phyloP scores from a whole-genome alignment of 1,284 basidiomycete species.

The Kalmanozyma brasiliensis region DNA sequence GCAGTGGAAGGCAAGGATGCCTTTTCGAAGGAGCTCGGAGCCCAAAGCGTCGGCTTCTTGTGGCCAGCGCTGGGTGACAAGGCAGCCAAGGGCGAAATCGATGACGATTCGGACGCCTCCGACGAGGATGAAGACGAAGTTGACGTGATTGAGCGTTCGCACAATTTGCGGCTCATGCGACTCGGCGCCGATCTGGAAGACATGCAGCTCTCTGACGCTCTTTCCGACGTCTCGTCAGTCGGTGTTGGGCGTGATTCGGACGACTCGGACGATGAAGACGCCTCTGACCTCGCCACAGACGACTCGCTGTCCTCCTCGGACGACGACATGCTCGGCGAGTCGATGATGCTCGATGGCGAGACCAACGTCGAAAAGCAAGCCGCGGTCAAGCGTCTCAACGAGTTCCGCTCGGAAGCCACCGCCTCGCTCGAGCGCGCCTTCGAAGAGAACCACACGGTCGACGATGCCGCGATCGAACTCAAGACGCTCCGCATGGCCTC shows the following conservation, averaged over 20 bases:
- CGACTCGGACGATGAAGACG: conserved; percentile 36
- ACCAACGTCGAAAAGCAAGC: conserved; percentile 57
- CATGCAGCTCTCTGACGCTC: conserved; percentile 43
- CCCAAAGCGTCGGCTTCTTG: conserved; percentile 47
- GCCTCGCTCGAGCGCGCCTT: conserved; percentile 88
- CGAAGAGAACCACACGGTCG: conserved; percentile 86
- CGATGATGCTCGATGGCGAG: conserved; percentile 55
- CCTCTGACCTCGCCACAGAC: conserved; percentile 24
- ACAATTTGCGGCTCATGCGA: conserved; percentile 49
- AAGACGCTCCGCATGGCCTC: conserved; percentile 94
- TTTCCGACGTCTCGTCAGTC: conserved; percentile 58
- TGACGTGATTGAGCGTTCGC: conserved; percentile 52
- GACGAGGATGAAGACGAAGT: conserved; percentile 46
- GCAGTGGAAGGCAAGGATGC: conserved; percentile 12
- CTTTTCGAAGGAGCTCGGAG: conserved; percentile 39
- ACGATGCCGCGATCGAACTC: conserved; percentile 89
- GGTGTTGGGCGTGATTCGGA: conserved; percentile 52
- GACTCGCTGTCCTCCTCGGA: conserved; percentile 32
- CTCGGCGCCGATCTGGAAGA: conserved; percentile 44
- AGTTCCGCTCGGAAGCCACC: conserved; percentile 81
- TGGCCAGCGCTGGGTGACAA: conserved; percentile 57
- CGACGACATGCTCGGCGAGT: conserved; percentile 47
- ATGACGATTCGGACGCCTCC: conserved; percentile 28
- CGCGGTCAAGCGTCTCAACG: conserved; percentile 68
- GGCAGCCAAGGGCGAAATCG: conserved; percentile 16